Evolutionary conservation across 805 yeast genomes (phyloP), one percentile per base, ranked within the genome.

Genomic region (Huiozyma naganishii): DNA sequence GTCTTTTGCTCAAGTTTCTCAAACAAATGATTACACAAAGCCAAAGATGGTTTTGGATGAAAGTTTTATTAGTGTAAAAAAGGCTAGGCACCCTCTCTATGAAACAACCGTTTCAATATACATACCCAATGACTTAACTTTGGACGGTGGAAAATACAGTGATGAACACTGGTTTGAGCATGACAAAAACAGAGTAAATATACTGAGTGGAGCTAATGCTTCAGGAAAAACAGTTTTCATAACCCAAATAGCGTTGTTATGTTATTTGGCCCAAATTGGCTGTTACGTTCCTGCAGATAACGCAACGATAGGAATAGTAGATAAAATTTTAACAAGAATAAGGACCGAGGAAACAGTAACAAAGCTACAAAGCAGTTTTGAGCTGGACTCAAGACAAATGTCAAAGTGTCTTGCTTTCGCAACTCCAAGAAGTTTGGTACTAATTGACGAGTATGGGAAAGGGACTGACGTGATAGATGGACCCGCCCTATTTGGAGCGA

Each of bases 361-460:
- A 1, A 71, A 50, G 53, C 65, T 45, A 38, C 71, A 57, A 45
- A 74, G 80, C 42, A 67, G 80, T 0, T 77, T 77, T 46, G 66
- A 71, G 57, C 63, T 68, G n/a, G 81, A 76, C 49, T 50, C 67
- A 7, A 62, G 57, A 37, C 74, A 64, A 58, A 65, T 76, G 55
- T 61, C 59, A 45, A 68, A 64, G 50, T 69, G 73, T 41, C 47
- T 73, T 17, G 57, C 66, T 4, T 48, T 70, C 41, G 49, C 62
- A 28, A 71, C 76, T 0, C 52, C 57, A 0, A 61, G 53, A 37
- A 71, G 76, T 9, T 47, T 77, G 28, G 48, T 77, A 1, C 53
- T 76, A 6, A 62, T 76, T 27, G 78, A 75, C 53, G 79, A 74
- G 46, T 73, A 71, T 55, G 80, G 79, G 0, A 72, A 73, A 46